Conservation (phyloP, 768 basidiomycete species). For the Boletellus emodensis region DNA sequence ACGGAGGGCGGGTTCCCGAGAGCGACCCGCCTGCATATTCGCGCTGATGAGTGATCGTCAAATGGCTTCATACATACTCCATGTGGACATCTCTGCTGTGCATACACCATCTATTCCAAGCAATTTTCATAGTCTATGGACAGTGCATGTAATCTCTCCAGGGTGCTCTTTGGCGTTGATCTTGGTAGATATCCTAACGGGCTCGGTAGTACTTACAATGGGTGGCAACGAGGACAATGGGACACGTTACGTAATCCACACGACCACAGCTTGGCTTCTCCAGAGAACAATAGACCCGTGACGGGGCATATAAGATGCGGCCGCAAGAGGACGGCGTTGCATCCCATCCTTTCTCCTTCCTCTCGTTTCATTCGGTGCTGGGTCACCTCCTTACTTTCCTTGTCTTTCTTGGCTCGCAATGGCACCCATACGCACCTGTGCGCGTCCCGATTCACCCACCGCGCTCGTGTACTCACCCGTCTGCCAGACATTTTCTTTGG, state of each 20-base stretch:
- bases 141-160: slow-evolving; percentile 10
- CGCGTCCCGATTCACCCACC: slow-evolving; percentile 18
- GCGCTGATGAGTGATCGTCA: slow-evolving; percentile 5
- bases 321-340: background rate
- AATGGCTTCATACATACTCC: slow-evolving; percentile 6
- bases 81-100: slow-evolving; percentile 12
- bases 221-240: slow-evolving; percentile 22
- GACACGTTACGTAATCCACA: slow-evolving; percentile 14
- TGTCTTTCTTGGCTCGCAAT: slow-evolving; percentile 15
- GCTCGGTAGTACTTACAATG: background rate
- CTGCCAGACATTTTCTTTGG: slow-evolving; percentile 59
- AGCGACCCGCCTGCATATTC: slow-evolving; percentile 25
- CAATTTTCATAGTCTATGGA: slow-evolving; percentile 16
- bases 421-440: slow-evolving; percentile 42
- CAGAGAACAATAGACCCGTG: slow-evolving; percentile 31
- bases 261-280: slow-evolving; percentile 2
- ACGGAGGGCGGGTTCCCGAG: slow-evolving; percentile 19
- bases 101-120: slow-evolving; percentile 3
- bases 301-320: slow-evolving; percentile 26
- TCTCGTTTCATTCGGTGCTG: slow-evolving; percentile 27
- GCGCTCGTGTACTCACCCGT: slow-evolving; percentile 1
- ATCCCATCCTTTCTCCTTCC: slow-evolving; percentile 6
- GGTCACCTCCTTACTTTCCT: slow-evolving; percentile 26
- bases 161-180: background rate
- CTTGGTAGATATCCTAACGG: slow-evolving; percentile 5